Evolutionary conservation across 2,329 filamentous ascomycete genomes (phyloP).

Genomic region (Pseudogymnoascus destructans): DNA sequence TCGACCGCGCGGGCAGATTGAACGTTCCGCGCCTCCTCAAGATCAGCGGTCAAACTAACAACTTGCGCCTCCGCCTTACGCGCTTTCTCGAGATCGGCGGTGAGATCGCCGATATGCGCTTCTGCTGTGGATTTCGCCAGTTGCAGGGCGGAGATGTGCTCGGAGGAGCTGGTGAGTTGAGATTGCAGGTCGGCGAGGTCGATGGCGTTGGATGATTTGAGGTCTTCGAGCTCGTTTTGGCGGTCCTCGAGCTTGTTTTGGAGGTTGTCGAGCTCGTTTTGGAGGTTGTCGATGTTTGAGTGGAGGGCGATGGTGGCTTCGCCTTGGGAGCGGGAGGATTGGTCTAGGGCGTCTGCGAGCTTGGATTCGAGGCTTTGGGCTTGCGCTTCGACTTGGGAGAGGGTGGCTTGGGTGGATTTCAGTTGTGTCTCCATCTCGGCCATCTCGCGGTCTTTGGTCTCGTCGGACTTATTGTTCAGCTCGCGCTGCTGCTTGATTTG

Average conservation of each 20-base stretch:
- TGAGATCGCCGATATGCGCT: constrained; percentile 19
- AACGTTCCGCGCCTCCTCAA: constrained; percentile 22
- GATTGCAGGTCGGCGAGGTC: constrained; percentile 21
- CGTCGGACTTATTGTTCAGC: constrained; percentile 76
- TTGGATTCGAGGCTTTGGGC: constrained; percentile 23
- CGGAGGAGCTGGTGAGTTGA: constrained; percentile 17
- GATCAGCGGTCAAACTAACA: constrained; percentile 19
- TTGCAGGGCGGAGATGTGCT: neutral
- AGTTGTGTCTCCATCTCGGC: constrained; percentile 44
- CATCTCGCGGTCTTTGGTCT: constrained; percentile 53
- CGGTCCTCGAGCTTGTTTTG: constrained; percentile 13
- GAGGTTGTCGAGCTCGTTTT: constrained; percentile 16
- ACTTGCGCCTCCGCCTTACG: neutral
- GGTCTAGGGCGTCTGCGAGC: constrained; percentile 24
- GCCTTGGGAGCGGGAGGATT: neutral
- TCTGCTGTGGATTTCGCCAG: constrained; percentile 14
- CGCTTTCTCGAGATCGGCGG: constrained; percentile 18
- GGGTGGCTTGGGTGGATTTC: constrained; percentile 28
- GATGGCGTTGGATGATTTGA: constrained; percentile 22
- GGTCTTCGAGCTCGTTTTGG: constrained; percentile 15
- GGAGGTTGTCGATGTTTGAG: neutral
- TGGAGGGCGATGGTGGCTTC: neutral
- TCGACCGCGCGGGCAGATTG: constrained; percentile 28
- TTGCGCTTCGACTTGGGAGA: constrained; percentile 20
- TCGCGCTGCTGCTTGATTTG: constrained; percentile 95